phyloP scores from a whole-genome alignment of 2,329 filamentous ascomycete species.

The Trichoderma sp. region DNA sequence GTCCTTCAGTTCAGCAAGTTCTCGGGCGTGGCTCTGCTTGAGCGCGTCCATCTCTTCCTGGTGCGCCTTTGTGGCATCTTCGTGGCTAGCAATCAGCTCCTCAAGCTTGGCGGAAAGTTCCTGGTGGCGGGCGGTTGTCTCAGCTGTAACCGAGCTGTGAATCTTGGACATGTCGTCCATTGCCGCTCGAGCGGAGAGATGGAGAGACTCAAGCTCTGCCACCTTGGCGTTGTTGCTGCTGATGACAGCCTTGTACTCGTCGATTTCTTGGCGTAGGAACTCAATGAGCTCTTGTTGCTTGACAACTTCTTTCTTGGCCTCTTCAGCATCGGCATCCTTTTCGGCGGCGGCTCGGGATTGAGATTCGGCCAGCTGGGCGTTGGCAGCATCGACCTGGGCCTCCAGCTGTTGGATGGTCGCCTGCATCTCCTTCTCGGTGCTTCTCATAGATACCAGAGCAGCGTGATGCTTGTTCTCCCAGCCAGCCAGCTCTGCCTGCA shows the following conservation, averaged over 20 bases:
- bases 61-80: slow-evolving; percentile 55
- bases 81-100: slow-evolving; percentile 59
- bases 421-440: slow-evolving; percentile 70
- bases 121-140: slow-evolving; percentile 46
- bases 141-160: slow-evolving; percentile 48
- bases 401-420: slow-evolving; percentile 74
- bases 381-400: slow-evolving; percentile 51
- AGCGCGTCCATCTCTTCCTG: slow-evolving; percentile 52
- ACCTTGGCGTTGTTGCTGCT: slow-evolving; percentile 67
- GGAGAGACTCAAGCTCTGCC: slow-evolving; percentile 69
- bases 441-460: slow-evolving; percentile 67
- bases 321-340: slow-evolving; percentile 14
- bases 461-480: slow-evolving; percentile 77
- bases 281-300: slow-evolving; percentile 60
- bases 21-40: slow-evolving; percentile 49
- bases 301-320: slow-evolving; percentile 39
- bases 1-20: slow-evolving; percentile 49
- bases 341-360: slow-evolving; percentile 41
- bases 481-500: slow-evolving; percentile 68
- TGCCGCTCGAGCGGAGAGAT: slow-evolving; percentile 63
- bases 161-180: slow-evolving; percentile 64
- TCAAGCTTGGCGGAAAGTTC: slow-evolving; percentile 54
- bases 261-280: slow-evolving; percentile 69
- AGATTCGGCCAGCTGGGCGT: slow-evolving; percentile 49
- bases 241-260: slow-evolving; percentile 76